Percentiles rank a stretch among this genome's conserved stretches.
Evolutionary conservation across 2,329 filamentous ascomycete genomes (phyloP).

Genomic region (Phaeosphaeriaceae sp.): DNA sequence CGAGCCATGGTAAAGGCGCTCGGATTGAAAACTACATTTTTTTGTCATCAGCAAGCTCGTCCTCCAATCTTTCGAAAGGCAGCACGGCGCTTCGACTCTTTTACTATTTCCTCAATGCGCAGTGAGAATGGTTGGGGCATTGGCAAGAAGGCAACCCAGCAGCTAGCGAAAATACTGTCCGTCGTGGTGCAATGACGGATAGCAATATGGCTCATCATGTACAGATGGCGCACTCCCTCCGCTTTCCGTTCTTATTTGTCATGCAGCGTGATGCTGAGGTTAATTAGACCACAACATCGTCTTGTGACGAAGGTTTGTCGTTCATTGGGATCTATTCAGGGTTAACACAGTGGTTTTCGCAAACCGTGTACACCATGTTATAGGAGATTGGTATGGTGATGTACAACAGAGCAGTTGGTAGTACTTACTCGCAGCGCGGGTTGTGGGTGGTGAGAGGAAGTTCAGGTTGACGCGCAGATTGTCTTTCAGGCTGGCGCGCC

Average conservation of each 20-base stretch:
- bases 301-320: conserved; percentile 37
- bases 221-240: conserved; percentile 39
- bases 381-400: neutral
- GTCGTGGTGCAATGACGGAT: conserved; percentile 26
- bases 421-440: conserved; percentile 36
- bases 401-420: neutral
- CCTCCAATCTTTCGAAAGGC: conserved; percentile 20
- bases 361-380: conserved; percentile 6
- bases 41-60: conserved; percentile 35
- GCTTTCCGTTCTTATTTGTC: conserved; percentile 44
- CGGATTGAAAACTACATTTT: conserved; percentile 46
- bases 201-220: conserved; percentile 28
- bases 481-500: conserved; percentile 13
- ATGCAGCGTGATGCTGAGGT: conserved; percentile 28
- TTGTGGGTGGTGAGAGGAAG: conserved; percentile 29
- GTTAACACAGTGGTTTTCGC: no score
- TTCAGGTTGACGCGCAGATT: conserved; percentile 16
- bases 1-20: conserved; percentile 31
- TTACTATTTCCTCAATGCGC: conserved; percentile 43
- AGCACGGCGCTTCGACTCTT: conserved; percentile 40
- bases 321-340: conserved; percentile 34
- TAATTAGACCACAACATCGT: conserved; percentile 30
- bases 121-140: conserved; percentile 29
- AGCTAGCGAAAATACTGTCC: conserved; percentile 16
- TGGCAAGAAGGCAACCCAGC: conserved; percentile 20